Percentiles rank a stretch among this genome's conserved stretches.
phyloP scores from a whole-genome alignment of 257 asterid species.

The Linaria vulgaris region DNA sequence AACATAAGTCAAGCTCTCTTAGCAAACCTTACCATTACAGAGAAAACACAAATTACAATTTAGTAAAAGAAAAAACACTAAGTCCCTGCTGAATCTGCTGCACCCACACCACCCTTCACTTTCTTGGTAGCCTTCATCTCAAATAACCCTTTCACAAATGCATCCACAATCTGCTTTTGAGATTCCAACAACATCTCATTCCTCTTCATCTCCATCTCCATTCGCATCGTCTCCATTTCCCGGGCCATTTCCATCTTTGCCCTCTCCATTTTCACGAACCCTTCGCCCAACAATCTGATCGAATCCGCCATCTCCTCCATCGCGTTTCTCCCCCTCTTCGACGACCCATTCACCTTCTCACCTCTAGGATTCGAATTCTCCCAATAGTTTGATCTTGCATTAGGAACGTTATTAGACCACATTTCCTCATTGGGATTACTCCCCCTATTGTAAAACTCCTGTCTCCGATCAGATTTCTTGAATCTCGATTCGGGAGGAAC shows the following conservation, averaged over 20 bases:
- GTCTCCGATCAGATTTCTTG: constrained; percentile 29
- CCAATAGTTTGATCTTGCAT: constrained; percentile 35
- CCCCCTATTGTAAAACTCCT: constrained; percentile 24
- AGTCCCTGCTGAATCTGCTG: constrained; percentile 35
- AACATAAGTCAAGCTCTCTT: no score
- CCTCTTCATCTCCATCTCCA: constrained; percentile 94
- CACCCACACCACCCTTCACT: constrained; percentile 29
- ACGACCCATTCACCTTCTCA: constrained; percentile 28
- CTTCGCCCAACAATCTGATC: constrained; percentile 72
- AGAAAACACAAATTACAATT: no score
- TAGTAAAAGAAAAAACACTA: neutral
- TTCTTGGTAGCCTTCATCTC: constrained; percentile 63
- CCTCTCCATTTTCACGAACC: constrained; percentile 74
- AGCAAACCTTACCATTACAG: no score
- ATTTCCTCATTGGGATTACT: constrained; percentile 34
- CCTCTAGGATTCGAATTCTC: constrained; percentile 30
- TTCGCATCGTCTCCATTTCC: constrained; percentile 77
- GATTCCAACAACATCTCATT: constrained; percentile 77
- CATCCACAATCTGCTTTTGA: constrained; percentile 81
- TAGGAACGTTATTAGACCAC: constrained; percentile 30
- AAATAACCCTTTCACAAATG: constrained; percentile 61
- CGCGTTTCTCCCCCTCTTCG: constrained; percentile 53
- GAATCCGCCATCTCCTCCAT: constrained; percentile 71
- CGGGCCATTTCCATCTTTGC: constrained; percentile 92
- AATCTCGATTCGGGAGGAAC: constrained; percentile 37